Evolutionary conservation across 2,329 filamentous ascomycete species (phyloP).

Genomic region (Penicillium sp.): DNA sequence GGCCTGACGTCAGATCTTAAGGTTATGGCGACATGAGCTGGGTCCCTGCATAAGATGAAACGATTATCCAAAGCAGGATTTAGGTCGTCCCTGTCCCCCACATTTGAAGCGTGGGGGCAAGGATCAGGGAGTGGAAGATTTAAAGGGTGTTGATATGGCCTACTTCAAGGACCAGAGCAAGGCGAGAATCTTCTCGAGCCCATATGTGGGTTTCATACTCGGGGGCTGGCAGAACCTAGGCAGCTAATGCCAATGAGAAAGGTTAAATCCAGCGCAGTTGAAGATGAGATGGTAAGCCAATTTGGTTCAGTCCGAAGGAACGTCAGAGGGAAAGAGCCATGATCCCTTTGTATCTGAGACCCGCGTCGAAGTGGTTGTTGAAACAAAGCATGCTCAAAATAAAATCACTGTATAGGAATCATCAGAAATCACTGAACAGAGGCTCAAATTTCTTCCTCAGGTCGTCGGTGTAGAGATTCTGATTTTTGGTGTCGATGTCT

Average conservation of each 20-base stretch:
- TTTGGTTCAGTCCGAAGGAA: neutral
- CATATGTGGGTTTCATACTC: neutral
- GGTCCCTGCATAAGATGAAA: neutral
- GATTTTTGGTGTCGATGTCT: conserved; percentile 53
- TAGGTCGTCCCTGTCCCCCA: neutral
- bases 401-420: neutral
- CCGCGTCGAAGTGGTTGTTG: conserved; percentile 2
- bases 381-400: conserved; percentile 5
- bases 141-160: neutral
- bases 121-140: neutral
- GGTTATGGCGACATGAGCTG: neutral
- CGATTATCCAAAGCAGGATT: neutral
- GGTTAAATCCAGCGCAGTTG: neutral
- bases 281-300: neutral
- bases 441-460: conserved; percentile 61
- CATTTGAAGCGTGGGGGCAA: neutral
- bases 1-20: neutral
- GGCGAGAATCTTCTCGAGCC: neutral
- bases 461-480: conserved; percentile 59
- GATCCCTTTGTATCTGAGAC: neutral
- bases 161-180: neutral
- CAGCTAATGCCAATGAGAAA: neutral
- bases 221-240: neutral
- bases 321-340: neutral
- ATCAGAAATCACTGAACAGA: conserved; percentile 62